Percentiles rank a stretch among this genome's conserved stretches.
Conservation (phyloP, 768 basidiomycete species). For the Tylopilus subfusipes region DNA sequence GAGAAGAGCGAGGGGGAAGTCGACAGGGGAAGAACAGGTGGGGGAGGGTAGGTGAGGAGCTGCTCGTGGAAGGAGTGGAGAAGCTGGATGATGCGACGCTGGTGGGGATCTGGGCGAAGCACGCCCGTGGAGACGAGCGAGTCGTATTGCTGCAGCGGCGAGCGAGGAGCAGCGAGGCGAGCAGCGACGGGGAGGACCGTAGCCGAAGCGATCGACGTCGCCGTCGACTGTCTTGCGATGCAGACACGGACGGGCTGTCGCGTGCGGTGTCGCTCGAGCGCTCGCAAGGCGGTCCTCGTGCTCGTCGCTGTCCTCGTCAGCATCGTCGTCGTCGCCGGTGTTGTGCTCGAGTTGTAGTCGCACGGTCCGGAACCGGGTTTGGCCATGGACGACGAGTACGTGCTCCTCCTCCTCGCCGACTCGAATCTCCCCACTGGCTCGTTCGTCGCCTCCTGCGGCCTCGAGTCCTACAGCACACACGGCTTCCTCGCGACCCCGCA, state of each 20-base stretch:
- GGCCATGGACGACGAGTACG: slow-evolving; percentile 44
- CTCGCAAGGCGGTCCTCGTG: background rate
- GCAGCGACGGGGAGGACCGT: background rate
- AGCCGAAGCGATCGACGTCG: background rate
- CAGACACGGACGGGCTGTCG: background rate
- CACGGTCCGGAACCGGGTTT: background rate
- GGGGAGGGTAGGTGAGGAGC: slow-evolving; percentile 68
- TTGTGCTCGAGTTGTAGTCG: background rate
- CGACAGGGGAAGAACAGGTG: slow-evolving; percentile 42
- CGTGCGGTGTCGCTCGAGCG: slow-evolving; percentile 1
- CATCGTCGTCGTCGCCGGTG: slow-evolving; percentile 1
- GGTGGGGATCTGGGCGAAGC: slow-evolving; percentile 76
- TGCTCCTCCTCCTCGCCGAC: slow-evolving; percentile 79
- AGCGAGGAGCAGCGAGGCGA: background rate
- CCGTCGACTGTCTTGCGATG: slow-evolving; percentile 14
- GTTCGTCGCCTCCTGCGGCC: slow-evolving; percentile 90
- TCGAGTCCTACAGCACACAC: slow-evolving; percentile 88
- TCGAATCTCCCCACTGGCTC: slow-evolving; percentile 96
- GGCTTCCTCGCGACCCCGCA: slow-evolving; percentile 52
- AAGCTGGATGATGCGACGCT: slow-evolving; percentile 77
- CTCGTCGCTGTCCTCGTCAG: slow-evolving; percentile 2
- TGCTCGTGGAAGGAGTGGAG: slow-evolving; percentile 78
- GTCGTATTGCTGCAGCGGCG: slow-evolving; percentile 41
- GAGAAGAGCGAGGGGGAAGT: slow-evolving; percentile 33
- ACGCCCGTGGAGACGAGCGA: slow-evolving; percentile 47